A percentile compares a stretch with the other conserved stretches of the same genome.
Evolutionary conservation across 75 land plant species (phyloP).

Genomic region (Chamaecyparis obtusa): DNA sequence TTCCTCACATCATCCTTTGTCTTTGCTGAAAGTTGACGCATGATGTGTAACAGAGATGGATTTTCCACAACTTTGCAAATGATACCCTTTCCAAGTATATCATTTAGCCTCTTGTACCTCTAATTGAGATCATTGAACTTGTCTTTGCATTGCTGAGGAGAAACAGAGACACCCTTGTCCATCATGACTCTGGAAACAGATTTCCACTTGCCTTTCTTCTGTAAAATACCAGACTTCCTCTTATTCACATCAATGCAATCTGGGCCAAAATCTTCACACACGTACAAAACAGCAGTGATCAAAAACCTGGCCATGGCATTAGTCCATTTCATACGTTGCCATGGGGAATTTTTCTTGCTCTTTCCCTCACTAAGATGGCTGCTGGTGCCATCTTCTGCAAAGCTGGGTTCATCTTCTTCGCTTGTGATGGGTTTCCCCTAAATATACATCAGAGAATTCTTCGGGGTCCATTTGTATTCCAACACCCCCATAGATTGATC

Average conservation of each 20-base stretch:
- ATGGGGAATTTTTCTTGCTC: conserved; percentile 42
- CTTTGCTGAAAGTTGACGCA: too few species aligned
- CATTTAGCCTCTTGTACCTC: too few species aligned
- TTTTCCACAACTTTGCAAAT: too few species aligned
- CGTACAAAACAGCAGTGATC: conserved; percentile 52
- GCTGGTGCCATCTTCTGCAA: conserved; percentile 13
- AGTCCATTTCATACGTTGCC: conserved; percentile 85
- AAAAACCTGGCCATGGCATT: conserved; percentile 60
- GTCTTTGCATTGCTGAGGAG: too few species aligned
- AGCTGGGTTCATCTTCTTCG: conserved; percentile 25
- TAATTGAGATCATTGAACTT: too few species aligned
- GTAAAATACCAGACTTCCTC: conserved; percentile 38
- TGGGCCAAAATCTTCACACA: conserved; percentile 17
- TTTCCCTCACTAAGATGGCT: conserved; percentile 24
- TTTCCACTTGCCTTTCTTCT: too few species aligned
- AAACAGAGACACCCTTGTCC: too few species aligned
- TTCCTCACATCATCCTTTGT: too few species aligned
- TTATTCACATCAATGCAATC: conserved; percentile 24
- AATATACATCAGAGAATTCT: background rate
- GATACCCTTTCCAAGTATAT: too few species aligned
- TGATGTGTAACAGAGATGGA: too few species aligned
- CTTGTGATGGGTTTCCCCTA: conserved; percentile 10
- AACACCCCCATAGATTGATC: background rate
- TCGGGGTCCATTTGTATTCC: background rate
- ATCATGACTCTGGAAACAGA: too few species aligned